Conservation (phyloP, 495 filamentous ascomycete genomes). For the Umbilicaria muhlenbergii region DNA sequence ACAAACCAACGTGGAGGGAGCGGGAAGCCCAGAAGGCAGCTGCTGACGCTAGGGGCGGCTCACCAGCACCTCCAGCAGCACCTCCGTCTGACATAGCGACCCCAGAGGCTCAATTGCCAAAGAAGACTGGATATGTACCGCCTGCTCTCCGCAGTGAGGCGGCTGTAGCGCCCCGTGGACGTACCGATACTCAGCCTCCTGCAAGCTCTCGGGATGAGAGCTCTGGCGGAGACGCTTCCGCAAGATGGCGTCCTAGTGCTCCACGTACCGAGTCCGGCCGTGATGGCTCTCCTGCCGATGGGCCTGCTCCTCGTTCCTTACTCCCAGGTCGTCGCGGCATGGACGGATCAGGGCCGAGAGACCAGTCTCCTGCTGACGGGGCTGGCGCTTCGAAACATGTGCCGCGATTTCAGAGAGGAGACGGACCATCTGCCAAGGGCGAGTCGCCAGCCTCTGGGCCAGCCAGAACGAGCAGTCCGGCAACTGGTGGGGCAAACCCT, state of each 20-base stretch:
- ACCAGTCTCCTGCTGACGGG: slow-evolving; percentile 10
- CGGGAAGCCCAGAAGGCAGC: slow-evolving; percentile 50
- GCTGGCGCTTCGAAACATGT: slow-evolving; percentile 4
- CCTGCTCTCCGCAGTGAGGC: slow-evolving; percentile 27
- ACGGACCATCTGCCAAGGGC: too few species aligned
- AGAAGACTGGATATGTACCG: slow-evolving; percentile 31
- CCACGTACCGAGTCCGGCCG: slow-evolving; percentile 8
- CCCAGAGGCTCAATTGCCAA: slow-evolving; percentile 14
- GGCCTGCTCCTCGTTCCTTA: slow-evolving; percentile 4
- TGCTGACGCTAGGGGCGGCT: slow-evolving; percentile 10
- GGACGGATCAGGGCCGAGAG: slow-evolving; percentile 1
- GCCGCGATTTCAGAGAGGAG: too few species aligned
- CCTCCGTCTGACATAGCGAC: slow-evolving; percentile 23
- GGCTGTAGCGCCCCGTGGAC: slow-evolving; percentile 8
- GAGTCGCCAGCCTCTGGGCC: background rate
- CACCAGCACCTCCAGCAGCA: slow-evolving; percentile 16
- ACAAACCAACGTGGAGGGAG: slow-evolving; percentile 70
- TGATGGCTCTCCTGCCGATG: slow-evolving; percentile 13
- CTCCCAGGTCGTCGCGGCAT: slow-evolving; percentile 1
- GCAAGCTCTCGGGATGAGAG: slow-evolving; percentile 7
- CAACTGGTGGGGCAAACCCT: slow-evolving; percentile 3
- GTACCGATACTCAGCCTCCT: slow-evolving; percentile 8
- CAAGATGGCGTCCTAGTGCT: slow-evolving; percentile 12
- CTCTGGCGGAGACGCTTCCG: slow-evolving; percentile 4
- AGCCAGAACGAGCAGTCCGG: slow-evolving; percentile 10